Evolutionary conservation across 2,329 filamentous ascomycete genomes (phyloP).

Genomic region (Penicillium glabrum): DNA sequence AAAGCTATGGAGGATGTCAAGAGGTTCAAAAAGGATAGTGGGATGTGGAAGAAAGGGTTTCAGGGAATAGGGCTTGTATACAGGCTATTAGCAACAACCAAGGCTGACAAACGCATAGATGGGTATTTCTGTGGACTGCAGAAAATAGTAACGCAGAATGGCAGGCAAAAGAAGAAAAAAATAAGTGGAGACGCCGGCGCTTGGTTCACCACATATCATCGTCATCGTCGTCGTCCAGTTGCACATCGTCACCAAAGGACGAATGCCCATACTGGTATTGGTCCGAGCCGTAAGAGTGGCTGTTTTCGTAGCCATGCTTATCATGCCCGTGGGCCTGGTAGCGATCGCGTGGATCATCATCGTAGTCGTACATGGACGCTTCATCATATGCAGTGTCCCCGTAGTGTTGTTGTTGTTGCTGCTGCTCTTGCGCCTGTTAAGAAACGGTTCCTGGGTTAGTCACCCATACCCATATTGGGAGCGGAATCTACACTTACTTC

Average conservation of each 20-base stretch:
- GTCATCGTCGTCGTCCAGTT: constrained; percentile 46
- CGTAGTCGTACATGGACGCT: constrained; percentile 53
- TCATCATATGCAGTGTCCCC: constrained; percentile 49
- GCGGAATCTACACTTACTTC: constrained; percentile 35
- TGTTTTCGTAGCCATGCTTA: constrained; percentile 41
- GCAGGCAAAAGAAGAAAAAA: constrained; percentile 12
- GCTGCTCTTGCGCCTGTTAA: constrained; percentile 24
- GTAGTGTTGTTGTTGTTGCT: constrained; percentile 38
- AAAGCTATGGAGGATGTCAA: neutral
- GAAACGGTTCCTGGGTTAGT: neutral
- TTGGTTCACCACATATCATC: constrained; percentile 51
- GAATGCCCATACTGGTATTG: constrained; percentile 43
- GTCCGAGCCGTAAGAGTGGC: constrained; percentile 34
- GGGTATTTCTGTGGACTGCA: constrained; percentile 32
- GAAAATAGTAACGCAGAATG: constrained; percentile 26
- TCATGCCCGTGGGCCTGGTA: constrained; percentile 38
- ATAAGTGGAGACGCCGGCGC: constrained; percentile 20
- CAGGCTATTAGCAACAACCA: constrained; percentile 26
- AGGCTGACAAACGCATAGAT: constrained; percentile 24
- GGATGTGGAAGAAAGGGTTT: constrained; percentile 5
- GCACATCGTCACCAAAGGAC: constrained; percentile 42
- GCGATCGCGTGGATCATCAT: constrained; percentile 42
- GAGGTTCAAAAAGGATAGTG: neutral
- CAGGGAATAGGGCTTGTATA: constrained; percentile 18
- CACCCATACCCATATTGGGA: neutral